Base-by-base conservation (phyloP, 148 eudicot species). In the Chenopodium formosanum region DNA sequence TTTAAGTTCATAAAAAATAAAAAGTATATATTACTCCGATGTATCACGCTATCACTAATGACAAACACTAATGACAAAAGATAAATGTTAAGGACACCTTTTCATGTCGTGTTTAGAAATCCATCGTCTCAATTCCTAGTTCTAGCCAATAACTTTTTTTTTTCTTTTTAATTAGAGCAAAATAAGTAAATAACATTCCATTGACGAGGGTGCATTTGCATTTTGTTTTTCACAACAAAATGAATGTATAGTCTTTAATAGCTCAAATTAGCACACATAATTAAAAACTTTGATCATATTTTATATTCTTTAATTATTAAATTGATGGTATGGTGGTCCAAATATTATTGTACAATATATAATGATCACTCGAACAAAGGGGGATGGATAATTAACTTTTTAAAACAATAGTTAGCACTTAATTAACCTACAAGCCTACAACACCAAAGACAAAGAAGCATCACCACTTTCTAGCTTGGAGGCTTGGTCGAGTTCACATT, bases 371-470 rank as follows among this genome's bases (percentile, higher is more conserved):
- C 4, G 19, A 31, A 31, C 44, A 29, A 68, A 68, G 72, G 72
- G 72, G 17, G 72, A 32, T 68, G 72, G 40, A 68, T 68, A 29
- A 68, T 68, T 31, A 29, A 14, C 44, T 68, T 29, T 68, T 12
- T 20, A 20, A 20, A 62, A 62, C 66, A 5, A 70, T 16, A 19
- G 52, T 40, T 70, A 40, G 22, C 13, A 70, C 74, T 70, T 70
- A 37, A 17, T 13, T 37, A 40, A 70, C 7, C 74, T 23, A 70
- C 16, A 37, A 37, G 74, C 50, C 74, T 37, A 70, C 74, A 70
- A 19, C 74, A 70, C 74, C 74, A 37, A 70, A 70, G 74, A 70
- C 74, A 70, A 70, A 70, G 50, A 37, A 70, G 74, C 27, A 40
- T 3, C 74, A 70, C 48, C 73, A 70, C 48, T 70, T 70, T 70